Conservation (phyloP, 2,329 filamentous ascomycete genomes). For the Alternaria panax region DNA sequence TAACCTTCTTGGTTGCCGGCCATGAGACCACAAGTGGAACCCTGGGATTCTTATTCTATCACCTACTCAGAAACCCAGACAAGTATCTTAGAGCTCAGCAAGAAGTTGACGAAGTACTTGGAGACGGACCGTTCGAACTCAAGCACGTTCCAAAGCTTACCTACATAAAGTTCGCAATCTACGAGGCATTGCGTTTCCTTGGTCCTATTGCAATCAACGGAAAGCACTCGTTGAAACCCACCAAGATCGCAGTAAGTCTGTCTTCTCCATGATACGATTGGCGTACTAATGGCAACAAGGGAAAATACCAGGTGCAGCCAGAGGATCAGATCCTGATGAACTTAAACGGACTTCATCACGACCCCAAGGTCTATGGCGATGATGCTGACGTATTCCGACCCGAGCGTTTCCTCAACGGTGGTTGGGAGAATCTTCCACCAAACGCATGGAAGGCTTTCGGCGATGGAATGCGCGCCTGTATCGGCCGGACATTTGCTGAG, state of each 20-base stretch:
- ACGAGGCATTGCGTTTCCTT: slow-evolving; percentile 11
- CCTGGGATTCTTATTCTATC: slow-evolving; percentile 11
- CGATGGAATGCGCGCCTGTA: slow-evolving; percentile 73
- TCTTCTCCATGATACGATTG: too few relatives aligned
- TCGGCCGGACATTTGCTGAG: slow-evolving; percentile 77
- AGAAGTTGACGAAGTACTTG: slow-evolving; percentile 14
- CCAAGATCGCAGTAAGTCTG: slow-evolving; percentile 11
- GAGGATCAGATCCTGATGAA: slow-evolving; percentile 11
- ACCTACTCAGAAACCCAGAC: slow-evolving; percentile 9
- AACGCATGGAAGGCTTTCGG: slow-evolving; percentile 66
- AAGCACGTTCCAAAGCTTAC: slow-evolving; percentile 5
- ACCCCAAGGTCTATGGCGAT: slow-evolving; percentile 13
- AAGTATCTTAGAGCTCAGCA: slow-evolving; percentile 12
- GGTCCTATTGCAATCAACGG: slow-evolving; percentile 9
- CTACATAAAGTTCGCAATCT: slow-evolving; percentile 13
- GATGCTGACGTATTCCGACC: slow-evolving; percentile 15
- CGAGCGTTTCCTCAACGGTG: slow-evolving; percentile 11
- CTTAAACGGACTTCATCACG: slow-evolving; percentile 10
- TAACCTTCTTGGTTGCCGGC: slow-evolving; percentile 14
- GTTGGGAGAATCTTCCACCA: slow-evolving; percentile 14
- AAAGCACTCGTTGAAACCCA: slow-evolving; percentile 8
- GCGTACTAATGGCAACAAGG: not conserved
- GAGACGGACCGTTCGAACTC: slow-evolving; percentile 3
- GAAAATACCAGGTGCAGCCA: slow-evolving; percentile 11
- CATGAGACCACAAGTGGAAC: slow-evolving; percentile 16